Base-by-base conservation (phyloP, 345 rosid species). In the Bruguiera gymnorhiza region DNA sequence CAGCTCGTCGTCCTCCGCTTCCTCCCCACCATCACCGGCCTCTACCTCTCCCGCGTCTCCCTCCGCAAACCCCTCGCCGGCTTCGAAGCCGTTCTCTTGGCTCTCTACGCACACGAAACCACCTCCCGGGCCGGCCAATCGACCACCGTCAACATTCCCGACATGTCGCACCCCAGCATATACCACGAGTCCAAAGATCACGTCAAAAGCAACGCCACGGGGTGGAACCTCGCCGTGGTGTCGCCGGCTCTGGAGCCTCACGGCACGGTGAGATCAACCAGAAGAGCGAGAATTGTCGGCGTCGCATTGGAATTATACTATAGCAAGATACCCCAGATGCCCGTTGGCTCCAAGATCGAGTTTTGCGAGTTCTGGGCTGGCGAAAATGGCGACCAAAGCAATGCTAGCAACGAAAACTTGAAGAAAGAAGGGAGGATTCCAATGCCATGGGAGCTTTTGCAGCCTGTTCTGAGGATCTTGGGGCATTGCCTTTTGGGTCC, bases 351-450 rank as follows among this genome's bases (percentile, higher is more conserved):
- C 0, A 94, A 91, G 79, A 62, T 87, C 6, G 90, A 88, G 7
- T 88, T 91, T 76, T 91, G 93, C 67, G 86, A 87, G 27, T 88
- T 89, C 16, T 94, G 93, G 97, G 82, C 95, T 0, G 89, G 95
- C 4, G 76, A 75, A 24, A 74, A 76, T 29, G 86, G 83, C 0
- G 83, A 80, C 15, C 30, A 55, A 55, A 23, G 1, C 27, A n/a
- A 5, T 23, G 27, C 0, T n/a, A 16, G 10, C 6, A 23, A 23
- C 4, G 30, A 64, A 6, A 52, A 21, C 52, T 48, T 1, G 37
- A 67, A 48, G 53, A 69, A 59, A 32, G 81, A 73, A 51, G 81
- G 81, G 73, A 70, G 83, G 78, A 84, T 91, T 43, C 76, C 86
- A 2, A 6, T 89, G 77, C 89, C 88, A 48, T 93, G 96, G 97